Conservation (phyloP, 1,284 basidiomycete genomes). For the Coniferiporia weirii region DNA sequence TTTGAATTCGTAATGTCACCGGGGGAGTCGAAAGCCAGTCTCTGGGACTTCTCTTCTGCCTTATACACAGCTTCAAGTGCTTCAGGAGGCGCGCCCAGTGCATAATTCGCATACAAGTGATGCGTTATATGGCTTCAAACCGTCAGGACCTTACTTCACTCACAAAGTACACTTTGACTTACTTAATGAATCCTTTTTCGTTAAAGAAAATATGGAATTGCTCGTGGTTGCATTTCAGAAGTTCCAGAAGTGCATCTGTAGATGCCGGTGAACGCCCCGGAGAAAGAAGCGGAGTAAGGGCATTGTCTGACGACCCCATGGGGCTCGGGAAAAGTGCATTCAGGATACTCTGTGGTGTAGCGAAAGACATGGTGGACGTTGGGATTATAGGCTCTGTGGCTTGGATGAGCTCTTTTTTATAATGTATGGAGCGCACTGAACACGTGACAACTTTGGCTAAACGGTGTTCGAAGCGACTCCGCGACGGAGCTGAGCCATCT, state of each 20-base stretch:
- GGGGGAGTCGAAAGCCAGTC: conserved; percentile 37
- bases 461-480: too few relatives aligned
- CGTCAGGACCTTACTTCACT: too few relatives aligned
- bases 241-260: conserved; percentile 36
- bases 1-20: conserved; percentile 38
- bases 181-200: conserved; percentile 53
- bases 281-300: conserved; percentile 28
- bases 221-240: conserved; percentile 52
- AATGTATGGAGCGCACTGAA: too few relatives aligned
- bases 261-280: conserved; percentile 45
- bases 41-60: conserved; percentile 35
- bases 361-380: too few relatives aligned
- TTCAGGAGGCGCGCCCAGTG: conserved; percentile 38
- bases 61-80: conserved; percentile 41
- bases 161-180: conserved; percentile 8
- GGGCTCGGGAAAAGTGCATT: too few relatives aligned
- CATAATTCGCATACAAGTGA: conserved; percentile 42
- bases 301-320: too few relatives aligned
- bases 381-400: too few relatives aligned
- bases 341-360: too few relatives aligned
- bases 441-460: too few relatives aligned
- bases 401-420: too few relatives aligned
- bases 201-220: conserved; percentile 61
- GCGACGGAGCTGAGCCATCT: too few relatives aligned
- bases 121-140: conserved; percentile 44